phyloP scores from a whole-genome alignment of 352 stramenopile genomes.

The Globisporangium orthogonon region DNA sequence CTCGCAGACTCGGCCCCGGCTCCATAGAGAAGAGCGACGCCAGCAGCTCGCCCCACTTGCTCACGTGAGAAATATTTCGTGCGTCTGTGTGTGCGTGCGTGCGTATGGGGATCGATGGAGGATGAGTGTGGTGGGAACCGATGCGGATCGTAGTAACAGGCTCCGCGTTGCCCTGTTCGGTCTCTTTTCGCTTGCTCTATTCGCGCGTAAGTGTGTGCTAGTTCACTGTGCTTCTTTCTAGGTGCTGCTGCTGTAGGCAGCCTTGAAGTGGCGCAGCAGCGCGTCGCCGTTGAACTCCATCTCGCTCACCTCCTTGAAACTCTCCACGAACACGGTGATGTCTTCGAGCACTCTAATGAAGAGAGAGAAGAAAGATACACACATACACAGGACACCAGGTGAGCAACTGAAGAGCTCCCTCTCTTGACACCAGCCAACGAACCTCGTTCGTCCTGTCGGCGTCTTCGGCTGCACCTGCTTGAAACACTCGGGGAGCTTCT shows the following conservation, averaged over 20 bases:
- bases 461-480: slow-evolving; percentile 78
- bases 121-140: neutral
- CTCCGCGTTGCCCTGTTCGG: neutral
- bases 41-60: neutral
- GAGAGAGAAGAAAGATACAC: neutral
- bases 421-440: neutral
- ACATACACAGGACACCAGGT: neutral
- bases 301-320: slow-evolving; percentile 64
- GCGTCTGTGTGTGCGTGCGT: neutral
- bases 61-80: neutral
- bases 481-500: slow-evolving; percentile 88
- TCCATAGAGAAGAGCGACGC: slow-evolving; percentile 4
- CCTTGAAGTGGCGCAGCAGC: slow-evolving; percentile 59
- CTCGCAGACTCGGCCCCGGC: slow-evolving; percentile 45
- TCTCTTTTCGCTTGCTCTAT: neutral
- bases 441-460: slow-evolving; percentile 62
- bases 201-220: neutral
- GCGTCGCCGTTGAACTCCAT: slow-evolving; percentile 58
- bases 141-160: neutral
- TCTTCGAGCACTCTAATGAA: slow-evolving; percentile 58
- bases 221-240: slow-evolving; percentile 1
- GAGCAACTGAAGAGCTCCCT: neutral
- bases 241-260: slow-evolving; percentile 31
- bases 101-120: no score
- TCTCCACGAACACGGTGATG: slow-evolving; percentile 62